Percentiles rank a stretch among this genome's conserved stretches.
phyloP scores from a whole-genome alignment of 2,329 filamentous ascomycete genomes.

The Polychaeton citri region DNA sequence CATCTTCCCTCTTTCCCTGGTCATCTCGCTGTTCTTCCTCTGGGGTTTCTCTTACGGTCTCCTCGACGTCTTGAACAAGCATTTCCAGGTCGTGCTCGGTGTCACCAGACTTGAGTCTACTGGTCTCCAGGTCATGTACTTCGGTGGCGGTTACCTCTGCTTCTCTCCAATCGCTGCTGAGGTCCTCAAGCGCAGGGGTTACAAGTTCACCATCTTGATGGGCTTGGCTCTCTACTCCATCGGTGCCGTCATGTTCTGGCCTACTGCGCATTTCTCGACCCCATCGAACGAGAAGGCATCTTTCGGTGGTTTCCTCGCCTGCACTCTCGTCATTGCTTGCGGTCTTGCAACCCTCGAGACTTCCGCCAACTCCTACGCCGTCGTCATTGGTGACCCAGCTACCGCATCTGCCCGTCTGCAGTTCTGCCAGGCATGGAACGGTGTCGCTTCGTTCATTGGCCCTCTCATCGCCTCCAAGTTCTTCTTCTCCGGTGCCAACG shows the following conservation, averaged over 20 bases:
- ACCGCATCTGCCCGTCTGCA: constrained; percentile 24
- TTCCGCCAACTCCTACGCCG: constrained; percentile 26
- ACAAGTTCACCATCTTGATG: constrained; percentile 33
- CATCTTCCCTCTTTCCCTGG: constrained; percentile 34
- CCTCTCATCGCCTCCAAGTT: constrained; percentile 26
- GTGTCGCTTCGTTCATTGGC: constrained; percentile 26
- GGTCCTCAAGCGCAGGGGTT: constrained; percentile 30
- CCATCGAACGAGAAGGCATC: constrained; percentile 16
- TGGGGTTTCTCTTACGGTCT: constrained; percentile 26
- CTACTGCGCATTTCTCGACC: constrained; percentile 21
- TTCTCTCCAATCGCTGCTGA: constrained; percentile 30
- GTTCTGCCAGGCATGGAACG: constrained; percentile 22
- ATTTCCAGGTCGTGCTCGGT: constrained; percentile 22
- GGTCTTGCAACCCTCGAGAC: constrained; percentile 27
- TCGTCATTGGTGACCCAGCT: constrained; percentile 24
- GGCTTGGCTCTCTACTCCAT: constrained; percentile 23
- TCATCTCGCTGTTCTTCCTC: constrained; percentile 36
- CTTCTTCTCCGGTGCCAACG: constrained; percentile 22
- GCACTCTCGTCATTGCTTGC: constrained; percentile 26
- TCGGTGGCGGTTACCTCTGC: constrained; percentile 28
- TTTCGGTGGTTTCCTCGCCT: constrained; percentile 26
- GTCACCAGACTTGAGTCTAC: constrained; percentile 29
- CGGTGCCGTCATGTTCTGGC: constrained; percentile 27
- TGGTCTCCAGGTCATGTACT: constrained; percentile 30
- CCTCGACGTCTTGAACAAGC: constrained; percentile 24